A percentile compares a stretch with the other conserved stretches of the same genome.
phyloP scores from a whole-genome alignment of 1,139 yeast species.

The Tardiomyces digboiensis region DNA sequence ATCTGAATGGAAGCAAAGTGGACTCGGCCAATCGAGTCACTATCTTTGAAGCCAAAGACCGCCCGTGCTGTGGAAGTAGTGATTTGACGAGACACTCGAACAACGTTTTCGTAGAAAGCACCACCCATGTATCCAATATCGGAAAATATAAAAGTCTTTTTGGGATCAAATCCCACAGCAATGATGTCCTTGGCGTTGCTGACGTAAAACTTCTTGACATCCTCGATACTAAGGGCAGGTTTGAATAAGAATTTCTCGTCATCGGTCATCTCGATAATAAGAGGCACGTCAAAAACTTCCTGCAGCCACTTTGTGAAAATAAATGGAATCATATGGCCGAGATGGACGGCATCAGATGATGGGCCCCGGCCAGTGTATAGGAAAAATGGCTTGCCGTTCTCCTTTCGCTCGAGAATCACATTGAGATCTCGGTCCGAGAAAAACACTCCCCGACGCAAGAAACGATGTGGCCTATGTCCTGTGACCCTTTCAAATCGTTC shows the following conservation, averaged over 20 bases:
- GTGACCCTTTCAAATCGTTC: constrained; percentile 71
- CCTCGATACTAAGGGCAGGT: constrained; percentile 78
- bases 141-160: constrained; percentile 90
- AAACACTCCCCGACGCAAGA: constrained; percentile 84
- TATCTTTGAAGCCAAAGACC: constrained; percentile 95
- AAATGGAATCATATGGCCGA: constrained; percentile 97
- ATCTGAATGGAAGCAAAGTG: constrained; percentile 97
- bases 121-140: constrained; percentile 93
- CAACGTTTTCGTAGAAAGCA: constrained; percentile 89
- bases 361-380: constrained; percentile 99
- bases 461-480: constrained; percentile 90
- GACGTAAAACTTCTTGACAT: constrained; percentile 67
- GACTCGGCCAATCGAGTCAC: constrained; percentile 88
- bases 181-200: constrained; percentile 91
- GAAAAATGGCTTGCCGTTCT: constrained; percentile 92
- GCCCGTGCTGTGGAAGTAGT: constrained; percentile 95
- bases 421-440: constrained; percentile 87
- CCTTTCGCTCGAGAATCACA: constrained; percentile 76
- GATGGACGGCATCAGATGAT: constrained; percentile 87
- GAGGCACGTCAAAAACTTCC: constrained; percentile 95
- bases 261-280: constrained; percentile 92
- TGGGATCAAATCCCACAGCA: constrained; percentile 90
- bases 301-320: constrained; percentile 96
- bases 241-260: constrained; percentile 97
- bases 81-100: constrained; percentile 88